phyloP scores from a whole-genome alignment of 768 basidiomycete species.

The Mycena amicta region DNA sequence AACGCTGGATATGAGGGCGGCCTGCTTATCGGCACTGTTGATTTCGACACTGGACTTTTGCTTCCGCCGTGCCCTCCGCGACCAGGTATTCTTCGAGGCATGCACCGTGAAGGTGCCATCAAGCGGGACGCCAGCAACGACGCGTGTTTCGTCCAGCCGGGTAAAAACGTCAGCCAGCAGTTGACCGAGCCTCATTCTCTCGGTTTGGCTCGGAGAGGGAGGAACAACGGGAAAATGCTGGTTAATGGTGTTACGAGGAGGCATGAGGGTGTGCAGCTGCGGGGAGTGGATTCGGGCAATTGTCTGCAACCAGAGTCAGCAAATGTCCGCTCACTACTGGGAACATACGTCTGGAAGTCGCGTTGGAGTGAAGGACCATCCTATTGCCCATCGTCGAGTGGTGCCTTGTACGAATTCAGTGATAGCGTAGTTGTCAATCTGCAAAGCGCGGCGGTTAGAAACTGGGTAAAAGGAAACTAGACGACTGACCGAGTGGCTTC shows the following conservation, averaged over 20 bases:
- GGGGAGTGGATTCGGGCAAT: constrained; percentile 39
- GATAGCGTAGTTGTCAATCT: constrained; percentile 89
- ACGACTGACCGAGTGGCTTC: constrained; percentile 34
- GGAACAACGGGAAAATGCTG: constrained; percentile 34
- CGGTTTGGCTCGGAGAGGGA: constrained; percentile 11
- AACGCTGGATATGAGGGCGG: constrained; percentile 8
- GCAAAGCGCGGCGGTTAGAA: neutral
- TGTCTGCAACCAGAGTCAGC: constrained; percentile 24
- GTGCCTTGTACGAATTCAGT: constrained; percentile 84
- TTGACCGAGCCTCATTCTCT: constrained; percentile 27
- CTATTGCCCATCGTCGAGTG: constrained; percentile 91
- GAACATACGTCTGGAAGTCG: constrained; percentile 77
- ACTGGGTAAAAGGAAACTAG: neutral
- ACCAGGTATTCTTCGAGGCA: constrained; percentile 36
- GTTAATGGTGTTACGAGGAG: constrained; percentile 56
- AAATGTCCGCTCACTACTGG: neutral
- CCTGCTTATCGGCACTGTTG: constrained; percentile 13
- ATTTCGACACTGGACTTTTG: constrained; percentile 27
- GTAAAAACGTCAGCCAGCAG: too few species aligned
- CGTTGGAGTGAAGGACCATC: constrained; percentile 72
- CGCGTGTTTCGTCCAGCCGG: constrained; percentile 31
- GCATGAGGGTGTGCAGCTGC: constrained; percentile 57
- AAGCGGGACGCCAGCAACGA: neutral
- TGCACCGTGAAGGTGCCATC: neutral
- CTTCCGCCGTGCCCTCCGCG: constrained; percentile 62